Base-by-base conservation (phyloP, 805 yeast species). In the Cephaloascus fragrans region DNA sequence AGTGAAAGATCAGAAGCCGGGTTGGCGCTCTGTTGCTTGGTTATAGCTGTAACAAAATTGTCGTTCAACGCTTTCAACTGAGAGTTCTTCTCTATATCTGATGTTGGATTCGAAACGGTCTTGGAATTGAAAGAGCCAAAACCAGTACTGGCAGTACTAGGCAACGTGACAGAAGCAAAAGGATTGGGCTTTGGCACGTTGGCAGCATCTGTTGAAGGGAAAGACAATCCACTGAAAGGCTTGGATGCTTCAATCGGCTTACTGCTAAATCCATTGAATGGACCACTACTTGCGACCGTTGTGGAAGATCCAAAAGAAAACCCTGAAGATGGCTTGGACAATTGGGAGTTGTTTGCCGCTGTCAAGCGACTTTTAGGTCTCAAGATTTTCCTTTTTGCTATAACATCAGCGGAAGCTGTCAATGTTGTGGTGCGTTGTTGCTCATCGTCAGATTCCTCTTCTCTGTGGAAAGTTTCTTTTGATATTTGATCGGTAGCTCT, bases 331-430 rank as follows among this genome's bases (percentile, higher is more conserved):
- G 18, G 15, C 15, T 31, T 31, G 8, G 33, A 16, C 6, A 23
- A 4, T 6, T n/a, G 14, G 18, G 37, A 37, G 15, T 17, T 14
- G 8, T 10, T 26, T 20, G 33, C 17, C 8, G 19, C n/a, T 15
- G 44, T 32, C 29, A 44, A 48, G 4, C 53, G 53, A 43, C 61
- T 47, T 52, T 69, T 70, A 14, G 83, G 82, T 50, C 71, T 66
- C 19, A 84, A 71, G 41, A 85, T 83, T 62, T 77, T 82, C 50
- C 96, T 68, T 40, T 62, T 69, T 19, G 87, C 74, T 71, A 87
- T 57, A 4, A 75, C 78, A 4, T 69, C 77, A 3, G 73, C 65
- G 1, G 83, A 67, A 0, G 95, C 93, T 36, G 45, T 53, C n/a
- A 49, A 42, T 26, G 68, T 62, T 29, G 53, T 44, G 4, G 51